Evolutionary conservation across 2,329 filamentous ascomycete genomes (phyloP), one percentile per base, ranked within the genome.

Genomic region (Trichoderma brevicompactum): DNA sequence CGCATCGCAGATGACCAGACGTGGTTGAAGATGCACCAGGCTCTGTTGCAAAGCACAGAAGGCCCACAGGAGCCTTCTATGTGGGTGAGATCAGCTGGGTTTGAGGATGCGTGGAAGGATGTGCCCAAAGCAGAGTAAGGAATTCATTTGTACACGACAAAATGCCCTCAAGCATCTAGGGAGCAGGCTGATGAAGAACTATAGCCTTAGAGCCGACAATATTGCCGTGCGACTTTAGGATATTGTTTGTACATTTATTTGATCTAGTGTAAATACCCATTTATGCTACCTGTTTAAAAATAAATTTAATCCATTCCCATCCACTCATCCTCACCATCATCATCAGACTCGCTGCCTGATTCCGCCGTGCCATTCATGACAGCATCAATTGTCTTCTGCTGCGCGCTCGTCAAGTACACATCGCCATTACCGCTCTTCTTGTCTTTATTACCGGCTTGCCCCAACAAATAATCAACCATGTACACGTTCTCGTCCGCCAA

Each of bases 401-500:
- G 23, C 60, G 67, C 12, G 56, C 38, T 60, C 1, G 63, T 65
- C 38, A 62, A 23, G n/a, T 50, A n/a, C 54, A 55, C 68, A 32
- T 63, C 40, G n/a, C 40, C 49, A 38, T 50, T 38, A 12, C 9
- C 40, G 17, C 70, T 49, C 41, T 66, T 49, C 65, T 64, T 67
- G 54, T 72, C 74, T 15, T 71, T 70, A 56, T 69, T 73, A 41
- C 70, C 70, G 7, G 81, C 81, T 74, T 87, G 85, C 1, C 82
- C 81, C 7, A 87, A 77, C 38, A 97, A 80, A 74, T 96, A 97
- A 73, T 96, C 92, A 62, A 97, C 88, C 76, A 91, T 90, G 79
- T 96, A 96, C 59, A 90, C 83, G 73, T 97, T 98, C 75, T 94
- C 91, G 71, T 97, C 93, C 0, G 92, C 92, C 68, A 97, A 79